These are phyloP conservation scores for Mesostigma viride DNA, from an alignment of 139 green algal species.

Conservation along the genomic window DNA sequence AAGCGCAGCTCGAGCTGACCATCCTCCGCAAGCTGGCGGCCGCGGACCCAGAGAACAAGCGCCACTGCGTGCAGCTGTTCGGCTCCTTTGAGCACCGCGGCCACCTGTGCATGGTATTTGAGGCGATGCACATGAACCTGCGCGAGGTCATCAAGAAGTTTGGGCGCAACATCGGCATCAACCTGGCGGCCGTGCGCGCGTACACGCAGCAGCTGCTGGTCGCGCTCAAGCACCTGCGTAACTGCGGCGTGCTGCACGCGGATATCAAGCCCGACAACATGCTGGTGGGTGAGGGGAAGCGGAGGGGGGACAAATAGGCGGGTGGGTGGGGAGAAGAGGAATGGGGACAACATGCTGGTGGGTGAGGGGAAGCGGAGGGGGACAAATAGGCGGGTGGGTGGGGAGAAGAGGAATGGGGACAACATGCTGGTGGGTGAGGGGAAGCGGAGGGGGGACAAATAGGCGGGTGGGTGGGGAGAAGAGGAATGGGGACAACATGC, in stretches of 20 bases:
- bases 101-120: constrained; percentile 84
- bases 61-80: constrained; percentile 81
- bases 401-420: too few species aligned
- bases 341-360: too few species aligned
- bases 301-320: too few species aligned
- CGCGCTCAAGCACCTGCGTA: constrained; percentile 74
- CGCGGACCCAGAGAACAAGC: constrained; percentile 69
- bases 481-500: too few species aligned
- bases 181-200: constrained; percentile 73
- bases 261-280: constrained; percentile 99
- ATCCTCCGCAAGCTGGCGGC: constrained; percentile 70
- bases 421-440: too few species aligned
- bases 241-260: constrained; percentile 82
- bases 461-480: too few species aligned
- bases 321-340: too few species aligned
- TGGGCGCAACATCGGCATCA: constrained; percentile 85
- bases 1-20: constrained; percentile 58
- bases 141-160: constrained; percentile 71
- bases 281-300: constrained; percentile 39
- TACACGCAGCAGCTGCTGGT: constrained; percentile 89
- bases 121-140: constrained; percentile 39
- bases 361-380: too few species aligned
- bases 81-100: constrained; percentile 83
- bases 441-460: too few species aligned
- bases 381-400: too few species aligned